Percentiles rank a stretch among this genome's conserved stretches.
These are phyloP conservation scores for Fusarium sp. DNA, from an alignment of 2,329 filamentous ascomycete species.

Conservation along the genomic window DNA sequence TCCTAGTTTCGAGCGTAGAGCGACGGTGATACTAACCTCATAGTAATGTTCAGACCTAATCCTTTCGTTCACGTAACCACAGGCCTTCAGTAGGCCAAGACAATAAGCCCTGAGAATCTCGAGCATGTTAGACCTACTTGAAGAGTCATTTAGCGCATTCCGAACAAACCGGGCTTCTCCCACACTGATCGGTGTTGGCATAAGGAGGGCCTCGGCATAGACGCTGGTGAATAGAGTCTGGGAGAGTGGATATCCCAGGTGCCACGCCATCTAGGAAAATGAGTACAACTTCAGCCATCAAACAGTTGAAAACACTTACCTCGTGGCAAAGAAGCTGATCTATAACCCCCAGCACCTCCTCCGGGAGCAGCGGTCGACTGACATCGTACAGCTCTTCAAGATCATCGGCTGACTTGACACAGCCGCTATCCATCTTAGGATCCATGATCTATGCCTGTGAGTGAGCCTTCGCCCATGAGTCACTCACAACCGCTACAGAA, in stretches of 20 bases:
- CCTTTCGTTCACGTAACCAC: conserved; percentile 79
- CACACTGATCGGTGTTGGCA: conserved; percentile 72
- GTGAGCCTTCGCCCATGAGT: background rate
- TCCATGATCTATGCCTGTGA: conserved; percentile 86
- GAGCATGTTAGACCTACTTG: conserved; percentile 60
- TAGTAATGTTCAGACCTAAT: conserved; percentile 90
- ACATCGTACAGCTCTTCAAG: conserved; percentile 87
- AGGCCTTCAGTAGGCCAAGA: conserved; percentile 83
- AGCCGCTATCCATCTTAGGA: conserved; percentile 97
- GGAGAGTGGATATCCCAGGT: conserved; percentile 92
- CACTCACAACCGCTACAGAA: background rate
- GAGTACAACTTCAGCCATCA: background rate
- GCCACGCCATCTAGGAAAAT: conserved; percentile 84
- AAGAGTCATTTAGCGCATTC: conserved; percentile 38
- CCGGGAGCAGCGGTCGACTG: conserved; percentile 71
- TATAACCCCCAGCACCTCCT: conserved; percentile 91
- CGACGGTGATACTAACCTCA: conserved; percentile 66
- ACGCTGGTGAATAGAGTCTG: conserved; percentile 95
- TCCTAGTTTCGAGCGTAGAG: no score
- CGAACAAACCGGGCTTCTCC: conserved; percentile 72
- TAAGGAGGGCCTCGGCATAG: conserved; percentile 86
- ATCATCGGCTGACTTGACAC: conserved; percentile 79
- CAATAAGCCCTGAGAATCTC: conserved; percentile 86
- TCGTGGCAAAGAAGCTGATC: conserved; percentile 92
- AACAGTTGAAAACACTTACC: conserved; percentile 56